Evolutionary conservation across 345 rosid species (phyloP).

Genomic region (Eucalyptus regnans): DNA sequence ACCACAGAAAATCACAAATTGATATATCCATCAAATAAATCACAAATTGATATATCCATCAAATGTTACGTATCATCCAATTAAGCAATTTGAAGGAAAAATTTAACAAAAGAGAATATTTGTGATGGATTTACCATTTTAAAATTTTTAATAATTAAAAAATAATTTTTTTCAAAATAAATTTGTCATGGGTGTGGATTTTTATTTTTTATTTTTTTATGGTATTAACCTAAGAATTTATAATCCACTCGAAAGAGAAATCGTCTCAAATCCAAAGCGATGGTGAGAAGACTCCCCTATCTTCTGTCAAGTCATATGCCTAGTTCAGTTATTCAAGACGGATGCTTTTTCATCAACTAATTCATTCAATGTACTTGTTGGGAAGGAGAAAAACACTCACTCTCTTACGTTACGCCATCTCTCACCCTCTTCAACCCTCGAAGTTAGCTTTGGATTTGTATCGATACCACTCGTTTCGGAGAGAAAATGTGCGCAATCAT

Average conservation of each 20-base stretch:
- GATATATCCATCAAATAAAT: too few relatives aligned
- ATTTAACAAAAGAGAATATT: accelerated
- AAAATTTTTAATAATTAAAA: too few relatives aligned
- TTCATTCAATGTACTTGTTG: neutral
- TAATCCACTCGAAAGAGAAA: neutral
- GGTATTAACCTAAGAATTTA: neutral
- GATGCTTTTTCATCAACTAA: neutral
- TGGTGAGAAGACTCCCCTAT: neutral
- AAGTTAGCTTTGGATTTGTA: neutral
- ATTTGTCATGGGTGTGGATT: accelerated
- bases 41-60: too few relatives aligned
- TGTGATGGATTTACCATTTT: accelerated
- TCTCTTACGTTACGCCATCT: neutral
- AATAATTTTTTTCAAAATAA: too few relatives aligned
- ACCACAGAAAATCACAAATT: accelerated
- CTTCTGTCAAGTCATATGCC: neutral
- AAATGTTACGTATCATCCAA: too few relatives aligned
- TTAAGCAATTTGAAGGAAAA: too few relatives aligned
- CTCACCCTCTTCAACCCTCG: neutral
- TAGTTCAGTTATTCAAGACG: neutral
- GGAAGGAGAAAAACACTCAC: neutral
- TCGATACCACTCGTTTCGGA: neutral
- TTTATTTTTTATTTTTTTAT: accelerated
- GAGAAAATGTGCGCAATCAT: neutral
- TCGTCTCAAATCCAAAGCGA: neutral